A percentile compares a stretch with the other conserved stretches of the same genome.
phyloP scores from a whole-genome alignment of 148 eudicot species.

The Suaeda aralocaspica region DNA sequence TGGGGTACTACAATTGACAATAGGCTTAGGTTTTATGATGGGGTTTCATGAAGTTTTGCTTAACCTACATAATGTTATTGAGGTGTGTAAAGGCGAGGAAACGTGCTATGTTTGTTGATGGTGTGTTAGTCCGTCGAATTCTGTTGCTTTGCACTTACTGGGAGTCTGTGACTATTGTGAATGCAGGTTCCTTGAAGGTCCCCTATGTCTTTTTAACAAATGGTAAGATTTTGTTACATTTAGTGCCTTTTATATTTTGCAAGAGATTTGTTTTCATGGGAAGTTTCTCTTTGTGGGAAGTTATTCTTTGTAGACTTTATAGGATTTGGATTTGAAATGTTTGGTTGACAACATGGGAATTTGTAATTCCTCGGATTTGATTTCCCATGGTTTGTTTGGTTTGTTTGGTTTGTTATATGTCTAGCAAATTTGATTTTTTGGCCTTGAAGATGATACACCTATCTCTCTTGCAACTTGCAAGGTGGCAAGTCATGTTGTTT shows the following conservation, averaged over 20 bases:
- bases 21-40: background rate
- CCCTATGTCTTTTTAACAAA: constrained; percentile 81
- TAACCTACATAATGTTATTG: background rate
- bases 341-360: no score
- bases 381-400: no score
- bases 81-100: background rate
- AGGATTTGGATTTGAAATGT: no score
- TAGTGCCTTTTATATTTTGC: no score
- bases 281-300: no score
- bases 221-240: constrained; percentile 37
- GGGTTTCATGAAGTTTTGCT: background rate
- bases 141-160: background rate
- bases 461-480: no score
- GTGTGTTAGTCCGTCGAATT: background rate
- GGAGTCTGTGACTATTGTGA: background rate
- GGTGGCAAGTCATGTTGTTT: background rate
- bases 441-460: background rate
- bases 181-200: constrained; percentile 57
- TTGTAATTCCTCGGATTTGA: no score
- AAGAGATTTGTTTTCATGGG: no score
- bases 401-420: background rate
- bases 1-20: background rate
- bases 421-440: background rate
- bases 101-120: background rate
- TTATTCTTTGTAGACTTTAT: no score